Percentiles rank a stretch among this genome's conserved stretches.
Evolutionary conservation across 1,284 basidiomycete genomes (phyloP).

Genomic region (Phellopilus nigrolimitatus): DNA sequence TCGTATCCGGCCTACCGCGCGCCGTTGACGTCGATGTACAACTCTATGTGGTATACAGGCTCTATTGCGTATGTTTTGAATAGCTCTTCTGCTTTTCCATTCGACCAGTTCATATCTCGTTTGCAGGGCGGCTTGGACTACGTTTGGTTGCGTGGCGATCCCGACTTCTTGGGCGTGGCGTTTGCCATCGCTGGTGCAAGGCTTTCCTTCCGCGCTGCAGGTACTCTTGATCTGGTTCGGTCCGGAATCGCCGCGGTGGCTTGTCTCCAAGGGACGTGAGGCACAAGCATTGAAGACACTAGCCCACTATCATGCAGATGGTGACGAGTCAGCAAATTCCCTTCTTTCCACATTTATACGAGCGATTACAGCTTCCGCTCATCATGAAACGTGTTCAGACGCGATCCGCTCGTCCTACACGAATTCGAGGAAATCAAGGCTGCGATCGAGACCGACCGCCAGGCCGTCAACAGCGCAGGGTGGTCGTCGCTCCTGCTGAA

Average conservation of each 20-base stretch:
- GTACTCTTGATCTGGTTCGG: slow-evolving; percentile 52
- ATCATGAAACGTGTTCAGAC: slow-evolving; percentile 33
- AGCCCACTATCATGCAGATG: slow-evolving; percentile 71
- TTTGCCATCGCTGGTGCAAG: slow-evolving; percentile 65
- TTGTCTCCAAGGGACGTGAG: slow-evolving; percentile 61
- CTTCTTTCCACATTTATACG: no score
- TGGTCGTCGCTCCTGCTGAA: slow-evolving; percentile 57
- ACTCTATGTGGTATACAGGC: slow-evolving; percentile 78
- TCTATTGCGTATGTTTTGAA: slow-evolving; percentile 52
- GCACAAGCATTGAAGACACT: slow-evolving; percentile 53
- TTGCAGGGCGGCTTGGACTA: slow-evolving; percentile 65
- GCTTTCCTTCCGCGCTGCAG: slow-evolving; percentile 56
- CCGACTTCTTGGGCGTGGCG: slow-evolving; percentile 68
- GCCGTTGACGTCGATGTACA: slow-evolving; percentile 65
- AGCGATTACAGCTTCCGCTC: no score
- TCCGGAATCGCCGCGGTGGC: slow-evolving; percentile 70
- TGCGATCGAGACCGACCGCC: slow-evolving; percentile 53
- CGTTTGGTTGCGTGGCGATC: slow-evolving; percentile 69
- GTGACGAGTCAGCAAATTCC: slow-evolving; percentile 40
- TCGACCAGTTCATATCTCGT: slow-evolving; percentile 13
- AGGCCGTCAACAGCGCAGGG: slow-evolving; percentile 48
- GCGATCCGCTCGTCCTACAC: slow-evolving; percentile 66
- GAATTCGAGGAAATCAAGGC: slow-evolving; percentile 75
- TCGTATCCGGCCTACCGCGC: slow-evolving; percentile 75
- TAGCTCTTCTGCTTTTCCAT: slow-evolving; percentile 17